Evolutionary conservation across 2,329 filamentous ascomycete species (phyloP).

Genomic region (Exophiala dermatitidis): DNA sequence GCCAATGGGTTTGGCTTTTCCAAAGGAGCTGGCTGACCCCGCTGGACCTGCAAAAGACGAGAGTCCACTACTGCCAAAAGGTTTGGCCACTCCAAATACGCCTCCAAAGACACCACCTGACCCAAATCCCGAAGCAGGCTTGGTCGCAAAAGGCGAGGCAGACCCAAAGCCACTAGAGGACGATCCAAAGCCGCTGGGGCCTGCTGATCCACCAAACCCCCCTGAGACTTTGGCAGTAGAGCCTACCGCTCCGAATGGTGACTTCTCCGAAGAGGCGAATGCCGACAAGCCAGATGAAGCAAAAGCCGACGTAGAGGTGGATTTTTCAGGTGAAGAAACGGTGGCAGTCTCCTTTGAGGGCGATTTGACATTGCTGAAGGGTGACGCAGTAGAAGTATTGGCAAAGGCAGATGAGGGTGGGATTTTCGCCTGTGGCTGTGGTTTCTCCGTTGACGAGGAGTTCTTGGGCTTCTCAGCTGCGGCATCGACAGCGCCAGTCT

Average conservation of each 20-base stretch:
- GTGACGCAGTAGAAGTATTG: constrained; percentile 39
- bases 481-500: neutral
- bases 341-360: constrained; percentile 25
- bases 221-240: constrained; percentile 37
- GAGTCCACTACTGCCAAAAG: constrained; percentile 40
- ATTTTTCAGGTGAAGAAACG: constrained; percentile 27
- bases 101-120: constrained; percentile 30
- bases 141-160: constrained; percentile 29
- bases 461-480: neutral
- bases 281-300: constrained; percentile 62
- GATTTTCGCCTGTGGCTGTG: constrained; percentile 3
- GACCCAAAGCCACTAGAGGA: constrained; percentile 22
- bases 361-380: constrained; percentile 35
- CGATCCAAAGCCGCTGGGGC: constrained; percentile 1
- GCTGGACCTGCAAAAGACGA: constrained; percentile 63
- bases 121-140: constrained; percentile 35
- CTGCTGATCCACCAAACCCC: constrained; percentile 13
- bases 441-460: neutral
- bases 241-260: constrained; percentile 52
- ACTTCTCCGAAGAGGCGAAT: constrained; percentile 54
- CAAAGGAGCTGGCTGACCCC: constrained; percentile 41
- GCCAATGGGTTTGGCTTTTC: constrained; percentile 57
- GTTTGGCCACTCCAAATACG: constrained; percentile 19
- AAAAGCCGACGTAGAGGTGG: constrained; percentile 56
- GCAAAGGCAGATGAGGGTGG: constrained; percentile 33